phyloP scores from a whole-genome alignment of 306 rosid species.

The Dicorynia guianensis region DNA sequence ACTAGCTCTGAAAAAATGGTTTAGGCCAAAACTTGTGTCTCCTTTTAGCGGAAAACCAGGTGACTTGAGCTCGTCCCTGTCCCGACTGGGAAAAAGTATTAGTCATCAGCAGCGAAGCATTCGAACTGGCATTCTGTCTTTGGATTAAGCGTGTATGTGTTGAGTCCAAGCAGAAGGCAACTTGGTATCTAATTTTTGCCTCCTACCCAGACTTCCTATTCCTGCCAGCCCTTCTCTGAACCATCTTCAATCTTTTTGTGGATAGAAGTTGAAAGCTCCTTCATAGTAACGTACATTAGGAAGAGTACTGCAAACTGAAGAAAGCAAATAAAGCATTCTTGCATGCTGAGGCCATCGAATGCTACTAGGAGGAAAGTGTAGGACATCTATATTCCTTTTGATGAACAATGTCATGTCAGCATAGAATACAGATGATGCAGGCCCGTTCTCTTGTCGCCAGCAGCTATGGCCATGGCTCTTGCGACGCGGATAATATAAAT shows the following conservation, averaged over 20 bases:
- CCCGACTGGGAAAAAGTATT: constrained; percentile 72
- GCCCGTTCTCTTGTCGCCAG: constrained; percentile 40
- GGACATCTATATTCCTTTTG: constrained; percentile 43
- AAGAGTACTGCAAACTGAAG: constrained; percentile 45
- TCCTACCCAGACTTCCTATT: constrained; percentile 40
- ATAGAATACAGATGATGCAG: not conserved
- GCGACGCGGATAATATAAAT: constrained; percentile 54
- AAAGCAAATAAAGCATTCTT: constrained; percentile 47
- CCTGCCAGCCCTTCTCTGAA: constrained; percentile 27
- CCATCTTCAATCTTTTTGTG: constrained; percentile 32
- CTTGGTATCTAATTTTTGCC: constrained; percentile 54
- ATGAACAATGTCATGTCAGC: constrained; percentile 31
- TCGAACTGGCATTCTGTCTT: constrained; percentile 69
- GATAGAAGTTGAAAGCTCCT: constrained; percentile 46
- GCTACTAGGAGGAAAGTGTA: constrained; percentile 44
- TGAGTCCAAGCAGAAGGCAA: constrained; percentile 45
- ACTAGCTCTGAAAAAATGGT: constrained; percentile 70
- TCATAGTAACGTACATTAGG: constrained; percentile 50
- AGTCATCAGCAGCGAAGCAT: constrained; percentile 79
- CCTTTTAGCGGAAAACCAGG: constrained; percentile 71
- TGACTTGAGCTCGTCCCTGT: constrained; percentile 61
- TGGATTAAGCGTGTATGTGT: constrained; percentile 55
- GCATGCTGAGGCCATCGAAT: constrained; percentile 50
- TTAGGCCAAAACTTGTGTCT: constrained; percentile 76
- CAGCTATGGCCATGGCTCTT: constrained; percentile 49